These are phyloP conservation scores for Phytophthora fragariaefolia DNA, from an alignment of 352 stramenopile genomes.

Conservation along the genomic window DNA sequence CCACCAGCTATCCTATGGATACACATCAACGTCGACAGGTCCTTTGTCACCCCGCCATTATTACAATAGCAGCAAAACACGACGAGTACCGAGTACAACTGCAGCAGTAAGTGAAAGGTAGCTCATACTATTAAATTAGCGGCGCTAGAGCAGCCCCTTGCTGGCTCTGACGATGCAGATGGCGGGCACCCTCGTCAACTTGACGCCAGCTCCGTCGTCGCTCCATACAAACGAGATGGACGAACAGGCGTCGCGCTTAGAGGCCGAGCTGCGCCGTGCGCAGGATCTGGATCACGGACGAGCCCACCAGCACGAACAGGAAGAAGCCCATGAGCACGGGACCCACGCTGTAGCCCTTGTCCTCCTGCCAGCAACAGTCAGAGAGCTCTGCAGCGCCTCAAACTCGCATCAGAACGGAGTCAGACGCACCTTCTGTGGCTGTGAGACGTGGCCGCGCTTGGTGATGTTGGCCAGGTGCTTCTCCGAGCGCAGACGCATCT, in stretches of 20 bases:
- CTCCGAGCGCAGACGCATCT: constrained; percentile 87
- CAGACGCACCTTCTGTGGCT: constrained; percentile 73
- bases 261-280: constrained; percentile 77
- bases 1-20: too few relatives aligned
- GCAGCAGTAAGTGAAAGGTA: not conserved
- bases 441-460: constrained; percentile 82
- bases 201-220: constrained; percentile 10
- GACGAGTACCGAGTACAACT: too few relatives aligned
- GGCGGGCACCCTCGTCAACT: too few relatives aligned
- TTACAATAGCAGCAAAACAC: too few relatives aligned
- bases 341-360: constrained; percentile 76
- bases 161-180: too few relatives aligned
- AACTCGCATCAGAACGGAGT: not conserved
- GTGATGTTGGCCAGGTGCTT: constrained; percentile 91
- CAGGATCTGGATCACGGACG: constrained; percentile 88
- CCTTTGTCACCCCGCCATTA: too few relatives aligned
- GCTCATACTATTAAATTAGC: constrained; percentile 46
- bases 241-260: constrained; percentile 39
- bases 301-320: constrained; percentile 88
- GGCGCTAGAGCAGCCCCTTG: constrained; percentile 7
- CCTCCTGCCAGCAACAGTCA: constrained; percentile 66
- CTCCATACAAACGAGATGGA: constrained; percentile 9
- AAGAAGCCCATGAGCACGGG: constrained; percentile 87
- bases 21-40: not conserved
- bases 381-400: not conserved